Base-by-base conservation (phyloP, 176 grass and related monocot genomes). In the Canna indica region DNA sequence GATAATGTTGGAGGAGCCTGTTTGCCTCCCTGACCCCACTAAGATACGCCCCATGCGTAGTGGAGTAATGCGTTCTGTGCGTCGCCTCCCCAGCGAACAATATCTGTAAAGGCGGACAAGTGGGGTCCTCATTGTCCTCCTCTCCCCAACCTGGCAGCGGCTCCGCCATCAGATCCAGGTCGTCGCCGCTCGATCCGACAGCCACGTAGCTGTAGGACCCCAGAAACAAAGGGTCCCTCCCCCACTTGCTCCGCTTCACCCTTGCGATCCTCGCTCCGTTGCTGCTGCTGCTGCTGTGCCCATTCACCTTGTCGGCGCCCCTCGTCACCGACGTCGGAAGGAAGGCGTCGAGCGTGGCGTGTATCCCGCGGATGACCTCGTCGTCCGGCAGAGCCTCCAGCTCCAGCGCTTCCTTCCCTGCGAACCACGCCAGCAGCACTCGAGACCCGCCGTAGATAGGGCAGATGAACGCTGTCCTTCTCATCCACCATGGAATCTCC, bases 121-220 rank as follows among this genome's bases (percentile, higher is more conserved):
- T 39, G 11, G 67, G 42, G 17, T n/a, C 26, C n/a, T n/a, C n/a
- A n/a, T n/a, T n/a, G n/a, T 3, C 22, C 34, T 13, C 29, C 26
- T 29, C 61, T 0, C 2, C 17, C 3, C 12, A 39, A 44, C 33
- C 74, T 35, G 83, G 88, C 62, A 96, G 77, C 3, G 92, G 88
- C 61, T 96, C 88, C 20, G 92, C 85, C 92, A 96, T 96, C 35
- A 36, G 47, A 52, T 89, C 92, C 32, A 89, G 74, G 58, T 96
- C 88, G 9, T 85, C 79, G 2, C 83, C 81, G 81, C 92, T 81
- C 2, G 92, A 96, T 22, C 78, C 88, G 56, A 84, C 83, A 34
- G 88, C 85, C 54, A 96, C 88, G 73, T 91, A 96, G 79, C 88
- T 96, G 68, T 96, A 96, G 34, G 92, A 91, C 13, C 92, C 92